phyloP scores from a whole-genome alignment of 1,139 yeast species.

The Yamadazyma sp. region DNA sequence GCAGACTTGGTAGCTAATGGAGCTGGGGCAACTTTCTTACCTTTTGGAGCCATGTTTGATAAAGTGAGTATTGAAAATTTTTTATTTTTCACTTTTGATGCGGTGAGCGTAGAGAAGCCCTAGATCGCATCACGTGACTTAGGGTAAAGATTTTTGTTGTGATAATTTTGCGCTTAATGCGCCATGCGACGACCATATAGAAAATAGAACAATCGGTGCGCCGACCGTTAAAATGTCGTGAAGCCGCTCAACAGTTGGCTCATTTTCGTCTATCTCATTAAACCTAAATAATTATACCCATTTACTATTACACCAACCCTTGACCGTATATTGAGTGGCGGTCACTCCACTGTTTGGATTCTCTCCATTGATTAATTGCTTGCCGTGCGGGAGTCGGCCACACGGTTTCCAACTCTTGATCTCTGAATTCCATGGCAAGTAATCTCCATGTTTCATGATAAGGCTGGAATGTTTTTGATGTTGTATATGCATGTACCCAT shows the following conservation, averaged over 20 bases:
- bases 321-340: constrained; percentile 48
- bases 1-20: constrained; percentile 46
- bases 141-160: too few relatives aligned
- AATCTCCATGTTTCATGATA: constrained; percentile 25
- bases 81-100: constrained; percentile 7
- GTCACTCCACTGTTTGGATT: constrained; percentile 43
- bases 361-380: constrained; percentile 27
- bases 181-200: too few relatives aligned
- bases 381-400: constrained; percentile 29
- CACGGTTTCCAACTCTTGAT: constrained; percentile 32
- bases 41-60: constrained; percentile 48
- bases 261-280: constrained; percentile 1
- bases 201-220: background rate
- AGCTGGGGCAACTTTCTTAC: constrained; percentile 55
- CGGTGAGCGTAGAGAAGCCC: constrained; percentile 6
- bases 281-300: constrained; percentile 26
- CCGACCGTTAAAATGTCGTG: background rate
- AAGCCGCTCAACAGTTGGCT: background rate
- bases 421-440: constrained; percentile 40
- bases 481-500: constrained; percentile 22
- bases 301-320: constrained; percentile 53
- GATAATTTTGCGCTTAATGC: too few relatives aligned
- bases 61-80: constrained; percentile 4
- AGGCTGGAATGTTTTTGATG: constrained; percentile 12
- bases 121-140: constrained; percentile 7